A percentile compares a stretch with the other conserved stretches of the same genome.
Conservation (phyloP, 257 asterid species). For the Solanum sitiens region DNA sequence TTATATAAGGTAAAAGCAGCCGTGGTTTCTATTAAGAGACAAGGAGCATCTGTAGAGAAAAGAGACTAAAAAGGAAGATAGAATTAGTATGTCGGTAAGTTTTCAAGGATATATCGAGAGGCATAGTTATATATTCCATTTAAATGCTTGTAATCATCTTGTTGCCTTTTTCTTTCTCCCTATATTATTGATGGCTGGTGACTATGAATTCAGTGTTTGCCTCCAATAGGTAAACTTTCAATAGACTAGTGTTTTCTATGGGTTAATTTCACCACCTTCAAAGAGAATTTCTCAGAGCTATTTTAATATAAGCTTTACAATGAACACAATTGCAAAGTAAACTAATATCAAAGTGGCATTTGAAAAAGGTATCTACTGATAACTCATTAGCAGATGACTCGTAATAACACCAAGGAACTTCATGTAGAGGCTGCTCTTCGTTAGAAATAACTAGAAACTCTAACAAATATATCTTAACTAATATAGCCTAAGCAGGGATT, state of each 20-base stretch:
- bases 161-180: background rate
- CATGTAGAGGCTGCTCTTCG: background rate
- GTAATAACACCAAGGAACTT: background rate
- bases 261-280: background rate
- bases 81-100: too few relatives aligned
- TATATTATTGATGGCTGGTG: background rate
- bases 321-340: background rate
- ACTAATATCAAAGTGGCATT: background rate
- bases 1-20: too few relatives aligned
- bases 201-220: background rate
- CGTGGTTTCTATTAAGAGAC: too few relatives aligned
- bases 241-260: background rate
- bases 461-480: too few relatives aligned
- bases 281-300: background rate
- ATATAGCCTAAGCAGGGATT: background rate
- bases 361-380: background rate
- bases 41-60: too few relatives aligned
- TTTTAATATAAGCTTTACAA: background rate
- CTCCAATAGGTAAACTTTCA: background rate
- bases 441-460: background rate
- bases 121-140: background rate
- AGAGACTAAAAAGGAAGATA: too few relatives aligned
- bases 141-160: background rate
- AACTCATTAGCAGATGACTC: background rate
- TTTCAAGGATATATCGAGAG: background rate